These are phyloP conservation scores for Brassica nigra DNA, from an alignment of 345 rosid species.

Conservation along the genomic window DNA sequence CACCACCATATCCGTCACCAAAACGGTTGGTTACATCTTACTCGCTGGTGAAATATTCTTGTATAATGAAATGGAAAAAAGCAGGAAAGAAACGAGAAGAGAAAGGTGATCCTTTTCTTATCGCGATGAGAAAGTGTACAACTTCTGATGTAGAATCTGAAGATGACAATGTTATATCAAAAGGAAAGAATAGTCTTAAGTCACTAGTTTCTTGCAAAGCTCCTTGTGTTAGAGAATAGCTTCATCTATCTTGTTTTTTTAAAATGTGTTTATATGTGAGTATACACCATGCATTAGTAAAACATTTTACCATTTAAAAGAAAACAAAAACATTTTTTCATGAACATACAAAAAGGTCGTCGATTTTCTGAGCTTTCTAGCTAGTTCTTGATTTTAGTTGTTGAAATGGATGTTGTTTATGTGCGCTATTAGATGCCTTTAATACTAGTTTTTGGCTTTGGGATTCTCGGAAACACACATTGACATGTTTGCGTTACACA, in stretches of 20 bases:
- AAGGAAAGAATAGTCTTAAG: constrained; percentile 7
- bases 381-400: not conserved
- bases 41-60: constrained; percentile 17
- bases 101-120: constrained; percentile 22
- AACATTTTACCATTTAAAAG: not conserved
- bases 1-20: constrained; percentile 22
- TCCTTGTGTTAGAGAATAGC: constrained; percentile 24
- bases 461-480: not conserved
- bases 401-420: not conserved
- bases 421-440: not conserved
- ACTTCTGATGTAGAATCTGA: not conserved
- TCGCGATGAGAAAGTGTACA: constrained; percentile 26
- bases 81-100: constrained; percentile 10
- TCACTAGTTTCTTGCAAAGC: constrained; percentile 29
- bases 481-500: not conserved
- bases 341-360: not conserved
- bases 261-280: not conserved
- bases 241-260: constrained; percentile 3
- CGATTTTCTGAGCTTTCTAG: not conserved
- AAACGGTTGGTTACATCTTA: constrained; percentile 18
- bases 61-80: constrained; percentile 20
- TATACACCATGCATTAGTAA: not conserved
- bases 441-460: not conserved
- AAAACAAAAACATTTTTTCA: constrained; percentile 8
- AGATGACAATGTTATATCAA: not conserved